A percentile compares a stretch with the other conserved stretches of the same genome.
Evolutionary conservation across 331 rosid genomes (phyloP).

Genomic region (Erythrophleum ivorense): DNA sequence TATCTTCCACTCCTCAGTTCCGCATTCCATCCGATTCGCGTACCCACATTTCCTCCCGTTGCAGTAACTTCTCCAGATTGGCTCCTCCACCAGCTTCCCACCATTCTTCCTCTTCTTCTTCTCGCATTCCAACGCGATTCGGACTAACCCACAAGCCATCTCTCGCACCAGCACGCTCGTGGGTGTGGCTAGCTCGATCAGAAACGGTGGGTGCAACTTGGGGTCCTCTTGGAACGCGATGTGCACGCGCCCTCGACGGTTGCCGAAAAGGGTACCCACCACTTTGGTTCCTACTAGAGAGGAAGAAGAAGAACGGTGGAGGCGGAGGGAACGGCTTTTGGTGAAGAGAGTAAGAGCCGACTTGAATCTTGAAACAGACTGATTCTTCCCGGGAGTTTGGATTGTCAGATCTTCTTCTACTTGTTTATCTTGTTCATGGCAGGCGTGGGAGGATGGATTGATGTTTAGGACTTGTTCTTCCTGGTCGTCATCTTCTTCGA

Average conservation of each 20-base stretch:
- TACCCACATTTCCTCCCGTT: constrained; percentile 84
- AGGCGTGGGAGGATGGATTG: constrained; percentile 57
- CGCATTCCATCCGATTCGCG: constrained; percentile 63
- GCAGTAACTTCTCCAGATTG: constrained; percentile 78
- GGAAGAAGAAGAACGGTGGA: neutral
- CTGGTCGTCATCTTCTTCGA: constrained; percentile 41
- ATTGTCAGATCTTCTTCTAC: constrained; percentile 10
- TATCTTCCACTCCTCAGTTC: constrained; percentile 81
- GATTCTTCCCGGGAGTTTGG: constrained; percentile 36
- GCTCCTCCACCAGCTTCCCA: constrained; percentile 58
- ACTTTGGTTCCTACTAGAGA: constrained; percentile 51
- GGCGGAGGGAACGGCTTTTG: constrained; percentile 28
- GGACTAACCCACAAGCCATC: constrained; percentile 86
- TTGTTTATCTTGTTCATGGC: constrained; percentile 31
- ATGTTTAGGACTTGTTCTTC: constrained; percentile 51
- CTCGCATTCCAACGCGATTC: constrained; percentile 81
- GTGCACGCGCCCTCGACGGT: constrained; percentile 76
- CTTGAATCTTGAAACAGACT: constrained; percentile 56
- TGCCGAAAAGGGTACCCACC: constrained; percentile 79
- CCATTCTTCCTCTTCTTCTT: constrained; percentile 43
- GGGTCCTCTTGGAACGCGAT: constrained; percentile 78
- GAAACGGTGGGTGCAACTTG: constrained; percentile 58
- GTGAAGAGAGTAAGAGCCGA: constrained; percentile 57
- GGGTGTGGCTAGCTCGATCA: constrained; percentile 76
- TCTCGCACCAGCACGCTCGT: constrained; percentile 79